Conservation (phyloP, 148 eudicot genomes). For the Spergularia marina region DNA sequence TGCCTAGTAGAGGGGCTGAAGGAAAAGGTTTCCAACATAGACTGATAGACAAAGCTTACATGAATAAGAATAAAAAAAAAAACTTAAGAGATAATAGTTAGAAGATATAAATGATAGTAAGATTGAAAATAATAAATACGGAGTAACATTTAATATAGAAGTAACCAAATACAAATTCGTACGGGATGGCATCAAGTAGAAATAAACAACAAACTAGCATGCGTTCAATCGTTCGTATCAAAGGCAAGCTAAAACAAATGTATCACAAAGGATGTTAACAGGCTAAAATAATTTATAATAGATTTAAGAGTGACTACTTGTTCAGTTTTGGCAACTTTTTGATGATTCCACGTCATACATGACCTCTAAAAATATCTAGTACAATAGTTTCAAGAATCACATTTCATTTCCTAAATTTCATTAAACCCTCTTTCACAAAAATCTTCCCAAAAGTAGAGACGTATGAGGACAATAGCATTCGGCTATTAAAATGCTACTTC, state of each 20-base stretch:
- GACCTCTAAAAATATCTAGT: not conserved
- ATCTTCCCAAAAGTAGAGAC: not conserved
- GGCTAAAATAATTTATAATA: not conserved
- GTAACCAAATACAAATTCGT: not conserved
- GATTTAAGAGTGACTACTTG: not conserved
- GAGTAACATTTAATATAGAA: not conserved
- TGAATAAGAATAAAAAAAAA: too few species aligned
- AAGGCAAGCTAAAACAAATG: not conserved
- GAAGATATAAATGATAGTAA: not conserved
- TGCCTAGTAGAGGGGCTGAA: too few species aligned
- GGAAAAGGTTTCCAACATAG: too few species aligned
- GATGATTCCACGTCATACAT: not conserved
- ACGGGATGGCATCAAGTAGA: not conserved
- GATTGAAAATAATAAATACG: not conserved
- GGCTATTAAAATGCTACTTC: not conserved
- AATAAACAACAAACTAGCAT: not conserved
- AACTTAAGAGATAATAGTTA: too few species aligned
- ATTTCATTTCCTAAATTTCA: not conserved
- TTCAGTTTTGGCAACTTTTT: not conserved
- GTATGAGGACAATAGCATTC: too few species aligned
- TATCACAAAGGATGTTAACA: not conserved
- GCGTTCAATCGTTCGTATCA: not conserved
- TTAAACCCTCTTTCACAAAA: not conserved
- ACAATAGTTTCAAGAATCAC: not conserved
- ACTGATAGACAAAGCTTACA: too few species aligned